Evolutionary conservation across 2,329 filamentous ascomycete genomes (phyloP).

Genomic region (Exophiala calicioides): DNA sequence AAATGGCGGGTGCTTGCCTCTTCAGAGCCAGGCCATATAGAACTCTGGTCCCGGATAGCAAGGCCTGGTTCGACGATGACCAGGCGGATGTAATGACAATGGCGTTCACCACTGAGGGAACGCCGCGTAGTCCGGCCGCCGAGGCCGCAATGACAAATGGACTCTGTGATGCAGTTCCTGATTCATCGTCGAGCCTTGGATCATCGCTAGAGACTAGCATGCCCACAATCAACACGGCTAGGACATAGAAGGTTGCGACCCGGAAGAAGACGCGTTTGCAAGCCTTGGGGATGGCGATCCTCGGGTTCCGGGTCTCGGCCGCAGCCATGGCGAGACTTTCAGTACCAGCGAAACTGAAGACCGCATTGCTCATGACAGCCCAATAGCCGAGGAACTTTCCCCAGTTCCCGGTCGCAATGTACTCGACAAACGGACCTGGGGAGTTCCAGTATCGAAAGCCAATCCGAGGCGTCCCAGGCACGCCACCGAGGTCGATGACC

Average conservation of each 20-base stretch:
- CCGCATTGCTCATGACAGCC: slow-evolving; percentile 44
- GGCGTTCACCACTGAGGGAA: slow-evolving; percentile 45
- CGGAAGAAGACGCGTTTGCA: slow-evolving; percentile 44
- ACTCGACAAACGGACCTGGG: slow-evolving; percentile 68
- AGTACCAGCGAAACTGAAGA: slow-evolving; percentile 45
- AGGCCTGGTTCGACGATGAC: slow-evolving; percentile 46
- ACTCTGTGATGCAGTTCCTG: slow-evolving; percentile 44
- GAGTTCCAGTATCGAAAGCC: slow-evolving; percentile 71
- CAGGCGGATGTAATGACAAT: slow-evolving; percentile 44
- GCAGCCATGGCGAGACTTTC: slow-evolving; percentile 44
- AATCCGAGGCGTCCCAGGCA: slow-evolving; percentile 58
- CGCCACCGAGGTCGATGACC: slow-evolving; percentile 64
- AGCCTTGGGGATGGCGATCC: slow-evolving; percentile 43
- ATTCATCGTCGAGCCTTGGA: slow-evolving; percentile 34
- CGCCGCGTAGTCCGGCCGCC: slow-evolving; percentile 37
- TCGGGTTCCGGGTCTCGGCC: slow-evolving; percentile 43
- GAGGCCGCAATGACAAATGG: slow-evolving; percentile 56
- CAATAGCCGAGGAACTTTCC: slow-evolving; percentile 66
- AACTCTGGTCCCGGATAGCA: slow-evolving; percentile 40
- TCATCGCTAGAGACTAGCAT: slow-evolving; percentile 44
- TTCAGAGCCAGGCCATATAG: slow-evolving; percentile 43
- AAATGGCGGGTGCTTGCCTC: slow-evolving; percentile 40
- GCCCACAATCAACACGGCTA: slow-evolving; percentile 38
- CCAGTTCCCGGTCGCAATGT: slow-evolving; percentile 58
- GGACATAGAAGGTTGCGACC: slow-evolving; percentile 43